These are phyloP conservation scores for Leucocoprinus leucothites DNA, from an alignment of 768 basidiomycete species.

Conservation along the genomic window DNA sequence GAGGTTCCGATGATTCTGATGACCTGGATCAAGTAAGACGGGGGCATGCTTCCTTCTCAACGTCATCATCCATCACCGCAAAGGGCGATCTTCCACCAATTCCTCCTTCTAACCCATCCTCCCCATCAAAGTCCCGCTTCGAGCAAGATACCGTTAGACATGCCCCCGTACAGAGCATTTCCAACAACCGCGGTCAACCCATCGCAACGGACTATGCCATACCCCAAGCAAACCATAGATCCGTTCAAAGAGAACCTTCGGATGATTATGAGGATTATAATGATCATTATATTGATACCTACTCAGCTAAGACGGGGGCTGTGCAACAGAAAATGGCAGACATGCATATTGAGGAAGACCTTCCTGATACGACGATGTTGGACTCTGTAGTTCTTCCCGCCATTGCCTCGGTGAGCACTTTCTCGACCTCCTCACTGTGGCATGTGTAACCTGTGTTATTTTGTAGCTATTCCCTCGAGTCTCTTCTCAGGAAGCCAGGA, in stretches of 20 bases:
- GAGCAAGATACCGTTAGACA: slow-evolving; percentile 73
- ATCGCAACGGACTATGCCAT: slow-evolving; percentile 14
- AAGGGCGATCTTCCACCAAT: slow-evolving; percentile 66
- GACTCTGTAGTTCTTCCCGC: slow-evolving; percentile 95
- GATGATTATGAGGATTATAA: slow-evolving; percentile 70
- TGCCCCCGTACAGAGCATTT: slow-evolving; percentile 31
- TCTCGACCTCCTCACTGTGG: slow-evolving; percentile 6
- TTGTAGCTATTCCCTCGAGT: slow-evolving; percentile 86
- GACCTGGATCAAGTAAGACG: slow-evolving; percentile 25
- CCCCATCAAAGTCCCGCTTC: slow-evolving; percentile 24
- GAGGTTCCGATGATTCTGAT: slow-evolving; percentile 34
- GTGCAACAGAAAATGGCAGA: slow-evolving; percentile 47
- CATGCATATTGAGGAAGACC: slow-evolving; percentile 50
- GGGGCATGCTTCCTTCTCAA: slow-evolving; percentile 30
- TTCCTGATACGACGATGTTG: slow-evolving; percentile 88
- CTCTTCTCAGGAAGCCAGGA: slow-evolving; percentile 86
- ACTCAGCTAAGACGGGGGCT: slow-evolving; percentile 40
- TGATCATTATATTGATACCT: slow-evolving; percentile 50
- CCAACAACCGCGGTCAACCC: slow-evolving; percentile 1
- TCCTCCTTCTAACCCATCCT: slow-evolving; percentile 31
- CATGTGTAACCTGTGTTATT: slow-evolving; percentile 6
- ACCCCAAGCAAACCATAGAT: slow-evolving; percentile 26
- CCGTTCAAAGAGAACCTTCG: slow-evolving; percentile 44
- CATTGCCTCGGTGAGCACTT: slow-evolving; percentile 78
- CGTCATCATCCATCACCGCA: slow-evolving; percentile 39